These are phyloP conservation scores for Daedaleopsis nitida DNA, from an alignment of 768 basidiomycete species.

Conservation along the genomic window DNA sequence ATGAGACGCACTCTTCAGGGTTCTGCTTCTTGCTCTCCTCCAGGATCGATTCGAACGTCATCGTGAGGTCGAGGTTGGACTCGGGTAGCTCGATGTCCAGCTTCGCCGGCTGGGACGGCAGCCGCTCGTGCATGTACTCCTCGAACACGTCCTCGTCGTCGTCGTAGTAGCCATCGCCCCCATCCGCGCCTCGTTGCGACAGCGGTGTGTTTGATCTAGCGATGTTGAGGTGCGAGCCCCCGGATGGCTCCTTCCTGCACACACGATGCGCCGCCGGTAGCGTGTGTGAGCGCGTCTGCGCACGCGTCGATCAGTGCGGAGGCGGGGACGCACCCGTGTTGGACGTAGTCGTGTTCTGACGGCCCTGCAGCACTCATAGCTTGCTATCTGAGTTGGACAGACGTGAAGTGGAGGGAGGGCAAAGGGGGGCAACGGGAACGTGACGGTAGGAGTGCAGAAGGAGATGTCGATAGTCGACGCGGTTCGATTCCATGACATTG, in stretches of 20 bases:
- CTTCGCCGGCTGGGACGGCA: constrained; percentile 14
- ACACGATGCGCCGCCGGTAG: neutral
- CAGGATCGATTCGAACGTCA: constrained; percentile 31
- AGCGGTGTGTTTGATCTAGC: constrained; percentile 7
- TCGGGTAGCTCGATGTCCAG: constrained; percentile 32
- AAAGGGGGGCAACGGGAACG: neutral
- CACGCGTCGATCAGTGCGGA: neutral
- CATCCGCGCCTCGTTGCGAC: constrained; percentile 12
- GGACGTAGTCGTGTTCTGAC: constrained; percentile 5
- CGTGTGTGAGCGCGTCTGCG: neutral
- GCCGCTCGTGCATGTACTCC: constrained; percentile 15
- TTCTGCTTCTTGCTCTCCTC: constrained; percentile 6
- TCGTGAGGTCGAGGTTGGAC: constrained; percentile 30
- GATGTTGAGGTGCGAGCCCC: constrained; percentile 11
- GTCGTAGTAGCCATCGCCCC: constrained; percentile 10
- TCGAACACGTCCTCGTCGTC: constrained; percentile 12
- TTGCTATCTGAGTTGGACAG: constrained; percentile 6
- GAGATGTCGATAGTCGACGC: neutral
- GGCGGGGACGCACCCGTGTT: constrained; percentile 14
- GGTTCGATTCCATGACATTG: constrained; percentile 3
- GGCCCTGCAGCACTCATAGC: constrained; percentile 4
- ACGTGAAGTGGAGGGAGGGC: neutral
- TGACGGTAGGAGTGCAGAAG: neutral
- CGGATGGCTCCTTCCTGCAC: constrained; percentile 16
- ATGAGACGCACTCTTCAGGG: constrained; percentile 8